A percentile compares a stretch with the other conserved stretches of the same genome.
Conservation (phyloP, 495 filamentous ascomycete species). For the Astrocystis sublimbata region DNA sequence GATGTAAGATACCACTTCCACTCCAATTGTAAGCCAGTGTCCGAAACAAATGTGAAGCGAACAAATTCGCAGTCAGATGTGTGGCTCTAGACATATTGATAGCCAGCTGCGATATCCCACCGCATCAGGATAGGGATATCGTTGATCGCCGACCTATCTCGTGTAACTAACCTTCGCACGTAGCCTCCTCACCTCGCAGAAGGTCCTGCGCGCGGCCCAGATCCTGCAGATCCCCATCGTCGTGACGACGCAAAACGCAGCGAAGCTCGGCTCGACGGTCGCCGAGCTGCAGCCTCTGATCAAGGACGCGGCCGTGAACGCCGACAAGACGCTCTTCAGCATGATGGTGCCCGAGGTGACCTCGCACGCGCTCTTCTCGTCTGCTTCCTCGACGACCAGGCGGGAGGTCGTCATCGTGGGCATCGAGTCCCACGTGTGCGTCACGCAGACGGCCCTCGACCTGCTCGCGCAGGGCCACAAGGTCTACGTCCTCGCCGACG, state of each 20-base stretch:
- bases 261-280: slow-evolving; percentile 75
- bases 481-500: slow-evolving; percentile 91
- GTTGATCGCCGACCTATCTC: no score
- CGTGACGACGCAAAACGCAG: slow-evolving; percentile 79
- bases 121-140: no score
- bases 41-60: no score
- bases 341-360: slow-evolving; percentile 61
- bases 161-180: not conserved
- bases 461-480: slow-evolving; percentile 69
- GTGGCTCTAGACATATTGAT: not conserved
- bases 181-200: slow-evolving; percentile 55
- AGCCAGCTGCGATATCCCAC: slow-evolving; percentile 10
- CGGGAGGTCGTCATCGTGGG: slow-evolving; percentile 68
- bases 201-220: slow-evolving; percentile 53
- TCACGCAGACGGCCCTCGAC: slow-evolving; percentile 89
- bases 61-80: not conserved
- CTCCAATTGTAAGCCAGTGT: not conserved
- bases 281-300: slow-evolving; percentile 59
- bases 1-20: slow-evolving; percentile 53
- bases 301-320: slow-evolving; percentile 39
- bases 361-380: slow-evolving; percentile 1
- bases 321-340: slow-evolving; percentile 87
- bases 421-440: slow-evolving; percentile 93
- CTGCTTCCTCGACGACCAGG: not conserved
- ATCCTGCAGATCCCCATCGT: slow-evolving; percentile 75